Evolutionary conservation across 306 rosid species (phyloP).

Genomic region (Geum urbanum): DNA sequence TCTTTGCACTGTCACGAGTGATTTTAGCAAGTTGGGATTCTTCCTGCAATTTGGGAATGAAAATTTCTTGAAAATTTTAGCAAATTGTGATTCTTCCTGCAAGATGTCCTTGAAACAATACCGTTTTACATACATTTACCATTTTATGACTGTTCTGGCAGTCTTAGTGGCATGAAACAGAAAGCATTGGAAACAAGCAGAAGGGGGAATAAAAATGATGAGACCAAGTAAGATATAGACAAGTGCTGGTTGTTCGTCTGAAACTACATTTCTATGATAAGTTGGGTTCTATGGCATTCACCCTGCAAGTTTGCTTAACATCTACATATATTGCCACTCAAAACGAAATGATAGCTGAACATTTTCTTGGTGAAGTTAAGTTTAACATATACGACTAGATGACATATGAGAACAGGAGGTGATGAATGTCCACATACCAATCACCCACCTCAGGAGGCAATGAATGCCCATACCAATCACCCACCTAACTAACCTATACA

Average conservation of each 20-base stretch:
- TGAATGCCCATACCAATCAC: not conserved
- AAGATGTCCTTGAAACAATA: not conserved
- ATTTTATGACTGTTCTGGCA: not conserved
- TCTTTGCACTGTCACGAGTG: slow-evolving; percentile 87
- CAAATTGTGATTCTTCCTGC: slow-evolving; percentile 90
- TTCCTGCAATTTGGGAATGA: slow-evolving; percentile 49
- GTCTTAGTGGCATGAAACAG: not conserved
- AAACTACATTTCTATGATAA: not conserved
- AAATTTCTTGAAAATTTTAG: slow-evolving; percentile 41
- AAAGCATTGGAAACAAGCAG: not conserved
- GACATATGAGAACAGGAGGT: not conserved
- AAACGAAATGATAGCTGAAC: not conserved
- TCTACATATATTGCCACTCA: not conserved
- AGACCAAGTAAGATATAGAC: not conserved
- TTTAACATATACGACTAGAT: not conserved
- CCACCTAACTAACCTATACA: not conserved
- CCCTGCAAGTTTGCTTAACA: not conserved
- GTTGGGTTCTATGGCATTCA: not conserved
- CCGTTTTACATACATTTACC: too few species aligned
- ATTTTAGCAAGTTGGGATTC: slow-evolving; percentile 89
- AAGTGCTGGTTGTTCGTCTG: not conserved
- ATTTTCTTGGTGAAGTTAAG: not conserved
- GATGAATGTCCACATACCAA: not conserved
- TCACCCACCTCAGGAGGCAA: not conserved
- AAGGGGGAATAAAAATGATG: not conserved